These are phyloP conservation scores for Arthrocladium fulminans DNA, from an alignment of 2,329 filamentous ascomycete species.

Conservation along the genomic window DNA sequence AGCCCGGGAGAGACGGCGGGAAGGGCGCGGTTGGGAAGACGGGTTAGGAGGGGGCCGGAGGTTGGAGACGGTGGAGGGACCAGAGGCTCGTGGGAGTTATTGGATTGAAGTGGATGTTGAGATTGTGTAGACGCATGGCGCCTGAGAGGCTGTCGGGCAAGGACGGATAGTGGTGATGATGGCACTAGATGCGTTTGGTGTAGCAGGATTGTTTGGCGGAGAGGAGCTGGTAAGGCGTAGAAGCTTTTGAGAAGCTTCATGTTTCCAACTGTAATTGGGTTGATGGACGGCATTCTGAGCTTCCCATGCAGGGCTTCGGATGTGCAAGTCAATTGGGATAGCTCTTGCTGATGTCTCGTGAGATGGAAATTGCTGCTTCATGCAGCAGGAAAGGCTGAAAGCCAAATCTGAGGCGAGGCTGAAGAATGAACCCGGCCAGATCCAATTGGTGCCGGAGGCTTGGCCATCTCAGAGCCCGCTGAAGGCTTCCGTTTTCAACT, in stretches of 20 bases:
- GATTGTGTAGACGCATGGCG: neutral
- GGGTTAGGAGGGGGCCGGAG: constrained; percentile 44
- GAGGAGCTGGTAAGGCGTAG: neutral
- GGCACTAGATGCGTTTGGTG: neutral
- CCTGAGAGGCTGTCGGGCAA: neutral
- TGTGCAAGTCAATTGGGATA: no score
- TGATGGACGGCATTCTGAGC: neutral
- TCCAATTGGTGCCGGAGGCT: no score
- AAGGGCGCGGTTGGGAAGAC: constrained; percentile 45
- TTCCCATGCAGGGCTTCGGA: neutral
- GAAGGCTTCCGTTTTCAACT: no score
- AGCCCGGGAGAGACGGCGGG: constrained; percentile 31
- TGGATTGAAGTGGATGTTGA: no score
- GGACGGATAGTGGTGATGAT: neutral
- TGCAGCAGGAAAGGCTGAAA: no score
- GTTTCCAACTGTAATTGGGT: neutral
- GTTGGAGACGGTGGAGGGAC: constrained; percentile 43
- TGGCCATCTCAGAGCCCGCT: no score
- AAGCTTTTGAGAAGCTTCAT: neutral
- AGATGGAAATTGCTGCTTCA: no score
- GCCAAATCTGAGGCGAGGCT: no score
- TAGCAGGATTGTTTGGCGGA: neutral
- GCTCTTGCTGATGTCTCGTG: no score
- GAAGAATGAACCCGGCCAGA: no score
- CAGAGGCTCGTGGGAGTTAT: constrained; percentile 4